These are phyloP conservation scores for Microthyrium microscopicum DNA, from an alignment of 2,329 filamentous ascomycete species.

Conservation along the genomic window DNA sequence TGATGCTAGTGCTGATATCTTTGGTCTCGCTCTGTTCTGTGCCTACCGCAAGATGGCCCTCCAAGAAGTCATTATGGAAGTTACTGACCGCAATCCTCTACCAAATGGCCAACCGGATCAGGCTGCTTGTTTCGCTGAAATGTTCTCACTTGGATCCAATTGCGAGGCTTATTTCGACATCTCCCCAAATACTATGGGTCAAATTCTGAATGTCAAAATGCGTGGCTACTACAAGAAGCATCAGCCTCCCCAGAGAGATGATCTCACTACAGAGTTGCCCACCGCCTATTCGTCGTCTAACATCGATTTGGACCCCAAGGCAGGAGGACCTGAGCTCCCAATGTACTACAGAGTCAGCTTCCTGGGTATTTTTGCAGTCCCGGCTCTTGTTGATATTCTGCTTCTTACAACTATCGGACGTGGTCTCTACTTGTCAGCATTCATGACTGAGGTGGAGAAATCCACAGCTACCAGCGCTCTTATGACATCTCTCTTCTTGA, in stretches of 20 bases:
- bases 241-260: not conserved
- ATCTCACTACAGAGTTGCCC: not conserved
- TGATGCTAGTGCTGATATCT: conserved; percentile 3
- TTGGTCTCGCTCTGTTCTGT: conserved; percentile 5
- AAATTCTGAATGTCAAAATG: conserved; percentile 1
- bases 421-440: conserved; percentile 2
- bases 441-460: conserved; percentile 1
- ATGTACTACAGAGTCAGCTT: not conserved
- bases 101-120: conserved; percentile 3
- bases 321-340: not conserved
- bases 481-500: conserved; percentile 3
- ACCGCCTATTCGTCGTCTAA: conserved; percentile 4
- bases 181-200: not conserved
- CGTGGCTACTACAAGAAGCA: conserved; percentile 1
- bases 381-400: not conserved
- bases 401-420: conserved; percentile 1
- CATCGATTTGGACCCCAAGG: not conserved
- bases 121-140: conserved; percentile 3
- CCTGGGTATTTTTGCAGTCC: conserved; percentile 3
- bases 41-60: conserved; percentile 2
- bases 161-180: conserved; percentile 5
- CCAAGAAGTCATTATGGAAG: conserved; percentile 4
- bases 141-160: conserved; percentile 2
- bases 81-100: conserved; percentile 4
- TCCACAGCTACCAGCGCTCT: conserved; percentile 1